Base-by-base conservation (phyloP, 106 monocot species). In the Cymbidium sinense region DNA sequence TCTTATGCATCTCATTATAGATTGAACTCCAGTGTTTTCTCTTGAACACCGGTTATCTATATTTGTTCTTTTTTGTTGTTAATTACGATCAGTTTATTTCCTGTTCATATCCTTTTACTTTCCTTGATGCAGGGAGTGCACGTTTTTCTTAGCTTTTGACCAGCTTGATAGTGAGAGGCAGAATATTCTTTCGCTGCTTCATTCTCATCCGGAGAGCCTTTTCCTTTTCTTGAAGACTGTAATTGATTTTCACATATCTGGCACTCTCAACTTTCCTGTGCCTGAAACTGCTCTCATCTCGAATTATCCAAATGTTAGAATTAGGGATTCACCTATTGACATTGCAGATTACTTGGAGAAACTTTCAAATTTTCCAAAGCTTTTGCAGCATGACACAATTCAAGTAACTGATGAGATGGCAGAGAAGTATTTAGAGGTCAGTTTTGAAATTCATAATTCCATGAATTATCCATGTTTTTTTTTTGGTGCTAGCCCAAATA, bases 151-250 rank as follows among this genome's bases (percentile, higher is more conserved):
- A 83, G 85, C 92, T n/a, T 76, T 92, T 78, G 94, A 95, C 77
- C 90, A 92, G 81, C 90, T 99, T 47, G 83, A 34, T 62, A 78
- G 73, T 73, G 92, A 92, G 78, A 86, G 77, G 50, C 82, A 87
- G 75, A 70, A 89, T 78, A 90, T 95, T 69, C 65, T 99, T 4
- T 86, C 85, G 64, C 54, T 84, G 43, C 92, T 99, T 81, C 92
- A 83, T 78, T 81, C 87, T 80, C 77, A 91, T 79, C 92, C 87
- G 30, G n/a, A 87, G 23, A 95, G 98, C 81, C 94, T 99, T 74
- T 99, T 99, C 79, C 90, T 99, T 67, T 92, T 94, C 80, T 76
- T 99, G 79, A 99, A 99, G 84, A 87, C 94, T 70, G 83, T 81
- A 41, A 75, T 99, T 70, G 92, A 94, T 70, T 85, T 90, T 47